Percentiles rank a stretch among this genome's conserved stretches.
phyloP scores from a whole-genome alignment of 495 filamentous ascomycete genomes.

The Penicillium atrosanguineum region DNA sequence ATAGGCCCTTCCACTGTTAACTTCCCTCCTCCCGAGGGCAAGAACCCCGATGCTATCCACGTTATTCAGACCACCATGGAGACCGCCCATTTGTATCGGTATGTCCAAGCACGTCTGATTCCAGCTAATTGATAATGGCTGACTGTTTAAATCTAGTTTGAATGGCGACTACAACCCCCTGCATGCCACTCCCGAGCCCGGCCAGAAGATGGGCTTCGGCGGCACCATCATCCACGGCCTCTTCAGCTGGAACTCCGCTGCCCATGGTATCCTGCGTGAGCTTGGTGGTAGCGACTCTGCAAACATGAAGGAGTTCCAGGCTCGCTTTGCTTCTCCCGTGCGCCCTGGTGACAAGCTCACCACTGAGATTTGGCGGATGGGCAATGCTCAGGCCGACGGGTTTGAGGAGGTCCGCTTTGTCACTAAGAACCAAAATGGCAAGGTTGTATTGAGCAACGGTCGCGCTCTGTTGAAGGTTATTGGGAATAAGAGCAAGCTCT shows the following conservation, averaged over 20 bases:
- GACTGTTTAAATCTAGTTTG: conserved; percentile 39
- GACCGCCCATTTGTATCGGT: conserved; percentile 72
- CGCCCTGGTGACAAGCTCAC: conserved; percentile 60
- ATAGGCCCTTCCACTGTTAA: conserved; percentile 66
- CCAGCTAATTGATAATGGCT: neutral
- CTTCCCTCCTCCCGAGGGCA: conserved; percentile 69
- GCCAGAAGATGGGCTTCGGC: conserved; percentile 84
- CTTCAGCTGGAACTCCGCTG: conserved; percentile 77
- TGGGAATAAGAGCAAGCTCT: conserved; percentile 64
- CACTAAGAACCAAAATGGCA: conserved; percentile 64
- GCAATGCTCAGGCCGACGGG: conserved; percentile 55
- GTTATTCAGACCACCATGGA: conserved; percentile 64
- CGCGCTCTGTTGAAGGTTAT: conserved; percentile 70
- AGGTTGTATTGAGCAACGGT: conserved; percentile 81
- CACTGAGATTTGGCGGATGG: conserved; percentile 50
- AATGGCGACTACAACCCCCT: conserved; percentile 94
- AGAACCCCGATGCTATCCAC: conserved; percentile 71
- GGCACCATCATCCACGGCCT: conserved; percentile 87
- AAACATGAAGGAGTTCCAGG: conserved; percentile 83
- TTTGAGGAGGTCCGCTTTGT: conserved; percentile 82
- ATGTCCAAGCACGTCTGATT: conserved; percentile 1
- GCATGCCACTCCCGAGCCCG: conserved; percentile 79
- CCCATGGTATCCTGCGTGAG: conserved; percentile 69
- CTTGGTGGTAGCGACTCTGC: conserved; percentile 73
- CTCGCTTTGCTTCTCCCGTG: conserved; percentile 81